These are phyloP conservation scores for Lentinula sp. DNA, from an alignment of 768 basidiomycete genomes.

Conservation along the genomic window DNA sequence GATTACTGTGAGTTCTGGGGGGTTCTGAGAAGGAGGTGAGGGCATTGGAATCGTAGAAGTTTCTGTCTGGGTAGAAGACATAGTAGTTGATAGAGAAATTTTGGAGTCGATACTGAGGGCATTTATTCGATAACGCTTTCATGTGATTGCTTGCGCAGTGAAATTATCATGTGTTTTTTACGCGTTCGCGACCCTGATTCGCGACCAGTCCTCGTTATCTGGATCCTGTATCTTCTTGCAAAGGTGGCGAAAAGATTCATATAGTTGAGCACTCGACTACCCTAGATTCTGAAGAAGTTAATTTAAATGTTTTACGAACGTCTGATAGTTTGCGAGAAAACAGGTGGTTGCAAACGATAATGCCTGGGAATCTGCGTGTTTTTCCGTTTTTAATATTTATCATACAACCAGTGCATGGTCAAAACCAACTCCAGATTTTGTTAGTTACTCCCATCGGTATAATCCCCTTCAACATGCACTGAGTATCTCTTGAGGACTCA, in stretches of 20 bases:
- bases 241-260: too few relatives aligned
- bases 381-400: too few relatives aligned
- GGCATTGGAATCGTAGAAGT: constrained; percentile 15
- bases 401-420: neutral
- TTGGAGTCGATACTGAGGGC: neutral
- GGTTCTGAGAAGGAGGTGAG: constrained; percentile 10
- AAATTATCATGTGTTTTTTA: neutral
- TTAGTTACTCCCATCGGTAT: too few relatives aligned
- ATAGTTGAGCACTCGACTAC: too few relatives aligned
- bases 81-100: constrained; percentile 8
- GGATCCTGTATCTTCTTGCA: neutral
- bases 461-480: too few relatives aligned
- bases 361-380: too few relatives aligned
- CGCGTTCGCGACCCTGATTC: neutral
- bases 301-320: too few relatives aligned
- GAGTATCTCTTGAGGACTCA: too few relatives aligned
- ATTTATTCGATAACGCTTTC: neutral
- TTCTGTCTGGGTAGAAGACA: constrained; percentile 15
- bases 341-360: too few relatives aligned
- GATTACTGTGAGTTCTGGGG: constrained; percentile 58
- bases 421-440: neutral
- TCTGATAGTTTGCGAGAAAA: too few relatives aligned
- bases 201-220: neutral
- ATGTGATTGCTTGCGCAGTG: neutral
- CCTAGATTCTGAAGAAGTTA: too few relatives aligned